phyloP scores from a whole-genome alignment of 257 asterid species.

The Parsonsia alboflavescens region DNA sequence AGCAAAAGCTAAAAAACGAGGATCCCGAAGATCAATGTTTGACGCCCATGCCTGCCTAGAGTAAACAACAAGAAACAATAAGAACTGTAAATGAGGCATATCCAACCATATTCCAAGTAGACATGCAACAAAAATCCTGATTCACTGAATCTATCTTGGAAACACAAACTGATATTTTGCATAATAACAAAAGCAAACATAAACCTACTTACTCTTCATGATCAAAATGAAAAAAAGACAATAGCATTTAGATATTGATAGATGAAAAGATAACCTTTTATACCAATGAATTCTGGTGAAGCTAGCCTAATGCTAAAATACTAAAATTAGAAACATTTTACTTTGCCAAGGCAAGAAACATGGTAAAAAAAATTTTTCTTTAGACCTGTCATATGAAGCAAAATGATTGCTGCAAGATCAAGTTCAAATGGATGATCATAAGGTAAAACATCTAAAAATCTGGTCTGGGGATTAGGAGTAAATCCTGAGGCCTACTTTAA shows the following conservation, averaged over 20 bases:
- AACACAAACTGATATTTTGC: neutral
- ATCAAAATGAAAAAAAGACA: neutral
- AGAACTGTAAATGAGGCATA: neutral
- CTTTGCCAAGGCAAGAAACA: neutral
- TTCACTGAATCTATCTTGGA: neutral
- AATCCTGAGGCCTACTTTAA: neutral
- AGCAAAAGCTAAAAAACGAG: constrained; percentile 52
- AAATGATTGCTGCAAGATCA: neutral
- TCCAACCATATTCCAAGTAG: neutral
- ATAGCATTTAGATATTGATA: neutral
- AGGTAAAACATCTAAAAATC: neutral
- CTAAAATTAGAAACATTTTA: neutral
- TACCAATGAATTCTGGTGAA: neutral
- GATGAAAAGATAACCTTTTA: neutral
- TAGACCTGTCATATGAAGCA: neutral
- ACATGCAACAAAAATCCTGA: neutral
- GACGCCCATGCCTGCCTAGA: constrained; percentile 63
- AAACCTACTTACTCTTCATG: no score
- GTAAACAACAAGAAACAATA: constrained; percentile 12
- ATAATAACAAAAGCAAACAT: neutral
- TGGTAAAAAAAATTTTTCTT: neutral
- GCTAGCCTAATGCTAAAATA: neutral
- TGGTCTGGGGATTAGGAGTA: no score
- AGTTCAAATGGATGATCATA: neutral
- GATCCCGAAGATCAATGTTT: constrained; percentile 50